Conservation (phyloP, 495 filamentous ascomycete genomes). For the Trichodelitschia bisporula region DNA sequence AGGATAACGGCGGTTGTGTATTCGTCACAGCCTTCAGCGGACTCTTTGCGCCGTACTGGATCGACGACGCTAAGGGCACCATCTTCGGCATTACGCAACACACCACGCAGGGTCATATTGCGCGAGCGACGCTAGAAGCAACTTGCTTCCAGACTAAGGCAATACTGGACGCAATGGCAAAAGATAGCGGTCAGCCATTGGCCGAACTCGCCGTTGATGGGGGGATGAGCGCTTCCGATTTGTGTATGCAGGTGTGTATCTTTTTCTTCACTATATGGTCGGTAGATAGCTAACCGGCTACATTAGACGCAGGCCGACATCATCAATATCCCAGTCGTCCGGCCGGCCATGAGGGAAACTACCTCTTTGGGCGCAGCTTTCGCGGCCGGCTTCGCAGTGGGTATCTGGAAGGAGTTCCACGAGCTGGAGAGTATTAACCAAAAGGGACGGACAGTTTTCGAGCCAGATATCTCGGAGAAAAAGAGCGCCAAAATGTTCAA, state of each 20-base stretch:
- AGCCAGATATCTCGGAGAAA: slow-evolving; percentile 33
- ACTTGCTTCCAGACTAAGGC: slow-evolving; percentile 91
- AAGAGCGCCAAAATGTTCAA: slow-evolving; percentile 44
- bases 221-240: slow-evolving; percentile 79
- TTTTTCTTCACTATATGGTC: slow-evolving; percentile 1
- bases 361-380: slow-evolving; percentile 87
- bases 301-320: slow-evolving; percentile 71
- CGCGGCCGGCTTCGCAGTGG: slow-evolving; percentile 69
- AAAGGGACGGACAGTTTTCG: slow-evolving; percentile 48
- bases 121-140: slow-evolving; percentile 81
- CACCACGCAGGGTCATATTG: slow-evolving; percentile 75
- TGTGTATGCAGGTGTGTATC: slow-evolving; percentile 64
- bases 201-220: slow-evolving; percentile 69
- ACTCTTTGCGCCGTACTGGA: slow-evolving; percentile 96
- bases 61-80: slow-evolving; percentile 83
- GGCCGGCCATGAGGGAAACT: slow-evolving; percentile 81
- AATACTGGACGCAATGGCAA: slow-evolving; percentile 85
- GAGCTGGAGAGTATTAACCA: slow-evolving; percentile 62
- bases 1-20: slow-evolving; percentile 76
- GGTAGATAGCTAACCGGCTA: background rate
- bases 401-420: slow-evolving; percentile 55
- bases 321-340: slow-evolving; percentile 65
- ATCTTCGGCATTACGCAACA: slow-evolving; percentile 84
- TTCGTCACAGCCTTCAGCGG: slow-evolving; percentile 96
- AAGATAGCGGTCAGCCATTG: slow-evolving; percentile 60